Evolutionary conservation across 306 rosid species (phyloP).

Genomic region (Potentilla sterilis): DNA sequence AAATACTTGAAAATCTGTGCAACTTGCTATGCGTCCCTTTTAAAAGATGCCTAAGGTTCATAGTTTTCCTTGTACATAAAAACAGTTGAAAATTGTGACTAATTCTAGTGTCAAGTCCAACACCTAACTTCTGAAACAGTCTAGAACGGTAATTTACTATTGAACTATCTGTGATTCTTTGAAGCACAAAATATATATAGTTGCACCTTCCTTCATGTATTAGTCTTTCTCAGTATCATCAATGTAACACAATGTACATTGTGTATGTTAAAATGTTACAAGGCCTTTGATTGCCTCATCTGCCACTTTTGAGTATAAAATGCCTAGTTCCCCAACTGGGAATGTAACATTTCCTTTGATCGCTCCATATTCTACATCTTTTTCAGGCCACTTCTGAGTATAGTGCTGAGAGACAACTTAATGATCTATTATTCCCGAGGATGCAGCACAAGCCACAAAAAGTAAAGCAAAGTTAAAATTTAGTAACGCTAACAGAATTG

Average conservation of each 20-base stretch:
- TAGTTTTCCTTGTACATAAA: not conserved
- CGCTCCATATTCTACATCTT: conserved; percentile 7
- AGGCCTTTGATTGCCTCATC: conserved; percentile 20
- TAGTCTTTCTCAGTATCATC: not conserved
- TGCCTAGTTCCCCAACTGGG: not conserved
- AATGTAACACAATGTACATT: not conserved
- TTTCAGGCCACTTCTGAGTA: conserved; percentile 86
- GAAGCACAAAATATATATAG: not conserved
- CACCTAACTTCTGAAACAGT: not conserved
- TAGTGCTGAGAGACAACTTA: conserved; percentile 83
- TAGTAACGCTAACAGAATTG: conserved; percentile 23
- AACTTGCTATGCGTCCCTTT: not conserved
- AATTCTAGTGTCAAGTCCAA: not conserved
- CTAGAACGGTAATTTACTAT: no score
- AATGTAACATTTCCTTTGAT: conserved; percentile 19
- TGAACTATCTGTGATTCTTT: no score
- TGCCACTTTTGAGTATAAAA: conserved; percentile 58
- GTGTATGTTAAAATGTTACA: conserved; percentile 5
- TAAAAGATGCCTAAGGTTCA: not conserved
- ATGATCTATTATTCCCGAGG: conserved; percentile 74
- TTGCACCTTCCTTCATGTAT: not conserved
- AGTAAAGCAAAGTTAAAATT: conserved; percentile 58
- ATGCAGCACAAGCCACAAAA: conserved; percentile 57
- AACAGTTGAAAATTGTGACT: not conserved
- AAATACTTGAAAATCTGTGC: not conserved